Evolutionary conservation across 805 yeast genomes (phyloP).

Genomic region (Jamesozyma rosinii): DNA sequence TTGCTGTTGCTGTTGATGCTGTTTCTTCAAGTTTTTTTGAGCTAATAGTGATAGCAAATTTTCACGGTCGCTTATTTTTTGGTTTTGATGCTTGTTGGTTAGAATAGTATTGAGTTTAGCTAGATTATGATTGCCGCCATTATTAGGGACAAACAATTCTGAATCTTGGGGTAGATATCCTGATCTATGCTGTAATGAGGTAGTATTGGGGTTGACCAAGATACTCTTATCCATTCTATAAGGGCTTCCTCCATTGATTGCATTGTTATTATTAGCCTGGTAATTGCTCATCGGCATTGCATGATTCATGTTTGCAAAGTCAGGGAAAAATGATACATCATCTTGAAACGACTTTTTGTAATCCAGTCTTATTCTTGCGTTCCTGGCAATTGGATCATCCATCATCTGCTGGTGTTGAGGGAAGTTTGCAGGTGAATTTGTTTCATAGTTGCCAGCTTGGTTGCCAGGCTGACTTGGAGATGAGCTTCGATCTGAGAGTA

Average conservation of each 20-base stretch:
- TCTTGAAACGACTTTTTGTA: conserved; percentile 24
- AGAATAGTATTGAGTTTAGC: conserved; percentile 7
- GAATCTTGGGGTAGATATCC: background rate
- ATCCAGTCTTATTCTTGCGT: conserved; percentile 22
- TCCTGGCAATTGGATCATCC: conserved; percentile 20
- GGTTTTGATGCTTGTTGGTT: conserved; percentile 3
- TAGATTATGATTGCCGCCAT: background rate
- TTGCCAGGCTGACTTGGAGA: background rate
- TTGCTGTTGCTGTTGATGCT: conserved; percentile 11
- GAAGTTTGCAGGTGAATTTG: background rate
- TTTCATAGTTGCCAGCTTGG: background rate
- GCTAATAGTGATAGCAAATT: conserved; percentile 14
- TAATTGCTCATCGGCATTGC: background rate
- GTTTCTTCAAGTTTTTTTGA: conserved; percentile 16
- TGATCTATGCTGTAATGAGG: conserved; percentile 1
- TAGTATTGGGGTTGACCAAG: background rate
- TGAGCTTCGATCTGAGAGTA: background rate
- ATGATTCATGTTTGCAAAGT: conserved; percentile 4
- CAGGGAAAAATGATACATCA: conserved; percentile 25
- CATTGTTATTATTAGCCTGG: background rate
- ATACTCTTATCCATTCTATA: conserved; percentile 1
- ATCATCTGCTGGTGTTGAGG: background rate
- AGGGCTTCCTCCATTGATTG: background rate
- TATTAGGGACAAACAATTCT: conserved; percentile 1
- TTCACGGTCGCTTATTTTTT: conserved; percentile 10